Percentiles rank a stretch among this genome's conserved stretches.
Conservation (phyloP, 345 rosid species). For the Lepidium didymum region DNA sequence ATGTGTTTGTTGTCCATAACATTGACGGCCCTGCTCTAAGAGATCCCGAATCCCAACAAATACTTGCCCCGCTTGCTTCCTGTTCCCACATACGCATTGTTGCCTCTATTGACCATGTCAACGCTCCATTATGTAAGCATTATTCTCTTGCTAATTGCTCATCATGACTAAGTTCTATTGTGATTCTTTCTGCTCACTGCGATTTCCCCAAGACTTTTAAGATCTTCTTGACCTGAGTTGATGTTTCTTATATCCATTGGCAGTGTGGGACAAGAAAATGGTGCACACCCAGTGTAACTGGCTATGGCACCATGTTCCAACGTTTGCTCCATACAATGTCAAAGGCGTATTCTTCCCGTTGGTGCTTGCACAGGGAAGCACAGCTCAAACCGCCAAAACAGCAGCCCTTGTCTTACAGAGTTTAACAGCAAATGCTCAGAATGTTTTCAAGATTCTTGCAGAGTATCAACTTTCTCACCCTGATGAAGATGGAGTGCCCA, state of each 20-base stretch:
- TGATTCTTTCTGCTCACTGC: background rate
- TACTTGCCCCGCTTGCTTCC: constrained; percentile 72
- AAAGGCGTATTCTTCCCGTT: constrained; percentile 82
- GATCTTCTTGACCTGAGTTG: background rate
- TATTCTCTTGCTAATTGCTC: background rate
- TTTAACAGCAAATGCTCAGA: constrained; percentile 89
- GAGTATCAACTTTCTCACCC: constrained; percentile 74
- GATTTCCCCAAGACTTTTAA: background rate
- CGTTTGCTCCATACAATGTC: constrained; percentile 70
- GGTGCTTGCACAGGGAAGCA: constrained; percentile 67
- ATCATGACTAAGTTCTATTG: background rate
- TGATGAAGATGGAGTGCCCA: constrained; percentile 83
- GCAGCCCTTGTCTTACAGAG: constrained; percentile 87
- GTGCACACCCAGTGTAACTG: constrained; percentile 85
- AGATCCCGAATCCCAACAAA: constrained; percentile 73
- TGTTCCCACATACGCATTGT: constrained; percentile 61
- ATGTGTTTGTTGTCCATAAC: constrained; percentile 69
- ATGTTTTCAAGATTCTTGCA: constrained; percentile 80
- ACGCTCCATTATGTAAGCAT: constrained; percentile 69
- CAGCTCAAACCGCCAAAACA: constrained; percentile 71
- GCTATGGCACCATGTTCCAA: constrained; percentile 87
- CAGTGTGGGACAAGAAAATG: constrained; percentile 99
- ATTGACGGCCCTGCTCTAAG: constrained; percentile 84
- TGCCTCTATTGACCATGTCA: constrained; percentile 93
- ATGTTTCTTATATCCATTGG: constrained; percentile 1